These are phyloP conservation scores for Collariella sp. DNA, from an alignment of 495 filamentous ascomycete genomes.

Conservation along the genomic window DNA sequence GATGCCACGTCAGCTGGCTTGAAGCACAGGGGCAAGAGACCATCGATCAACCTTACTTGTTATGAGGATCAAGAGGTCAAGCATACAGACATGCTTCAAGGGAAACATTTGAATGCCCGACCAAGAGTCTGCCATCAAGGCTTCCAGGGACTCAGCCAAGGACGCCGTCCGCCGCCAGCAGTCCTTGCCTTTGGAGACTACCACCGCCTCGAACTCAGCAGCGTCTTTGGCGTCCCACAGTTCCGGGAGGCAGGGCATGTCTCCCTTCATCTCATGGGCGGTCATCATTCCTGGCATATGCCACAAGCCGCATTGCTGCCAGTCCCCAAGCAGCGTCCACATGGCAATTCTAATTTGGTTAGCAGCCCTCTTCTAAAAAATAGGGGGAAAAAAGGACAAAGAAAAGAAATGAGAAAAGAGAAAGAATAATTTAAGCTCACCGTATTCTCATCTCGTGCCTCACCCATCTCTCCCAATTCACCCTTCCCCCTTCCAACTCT, in stretches of 20 bases:
- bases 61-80: background rate
- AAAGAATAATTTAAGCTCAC: background rate
- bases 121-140: slow-evolving; percentile 3
- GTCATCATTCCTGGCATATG: background rate
- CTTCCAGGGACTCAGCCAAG: background rate
- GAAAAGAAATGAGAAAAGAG: background rate
- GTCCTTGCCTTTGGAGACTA: background rate
- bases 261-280: slow-evolving; percentile 3
- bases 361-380: too few relatives aligned
- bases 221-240: slow-evolving; percentile 11
- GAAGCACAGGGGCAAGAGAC: background rate
- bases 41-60: background rate
- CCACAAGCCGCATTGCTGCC: slow-evolving; percentile 13
- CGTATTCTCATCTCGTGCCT: slow-evolving; percentile 6
- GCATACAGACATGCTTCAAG: background rate
- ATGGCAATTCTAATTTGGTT: background rate
- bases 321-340: slow-evolving; percentile 1
- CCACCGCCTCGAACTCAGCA: background rate
- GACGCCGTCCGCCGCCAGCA: slow-evolving; percentile 5
- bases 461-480: background rate
- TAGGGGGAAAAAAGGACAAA: too few relatives aligned
- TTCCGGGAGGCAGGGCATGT: slow-evolving; percentile 1
- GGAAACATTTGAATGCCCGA: background rate
- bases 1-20: background rate
- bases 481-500: background rate